Conservation (phyloP, 2,329 filamentous ascomycete genomes). For the Hypoxylon sp. region DNA sequence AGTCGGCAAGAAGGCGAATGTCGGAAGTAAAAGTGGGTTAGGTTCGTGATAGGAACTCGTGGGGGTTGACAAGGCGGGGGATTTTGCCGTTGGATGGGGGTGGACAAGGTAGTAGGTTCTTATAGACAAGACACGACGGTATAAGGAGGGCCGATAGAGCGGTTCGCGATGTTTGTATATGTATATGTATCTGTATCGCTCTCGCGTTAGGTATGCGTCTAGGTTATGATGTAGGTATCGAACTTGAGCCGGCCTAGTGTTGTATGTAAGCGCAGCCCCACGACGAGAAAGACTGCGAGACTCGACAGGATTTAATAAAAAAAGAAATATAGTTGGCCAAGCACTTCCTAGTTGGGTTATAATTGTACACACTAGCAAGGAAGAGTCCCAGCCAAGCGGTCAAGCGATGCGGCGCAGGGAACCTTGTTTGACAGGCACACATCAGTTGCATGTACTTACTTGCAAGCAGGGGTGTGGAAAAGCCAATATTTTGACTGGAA, state of each 20-base stretch:
- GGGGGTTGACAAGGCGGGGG: slow-evolving; percentile 34
- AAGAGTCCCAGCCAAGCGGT: slow-evolving; percentile 41
- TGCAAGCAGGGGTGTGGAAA: slow-evolving; percentile 32
- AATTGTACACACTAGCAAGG: slow-evolving; percentile 31
- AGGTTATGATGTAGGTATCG: slow-evolving; percentile 19
- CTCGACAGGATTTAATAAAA: slow-evolving; percentile 19
- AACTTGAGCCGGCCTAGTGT: slow-evolving; percentile 14
- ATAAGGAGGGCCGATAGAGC: slow-evolving; percentile 9
- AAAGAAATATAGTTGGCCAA: slow-evolving; percentile 33
- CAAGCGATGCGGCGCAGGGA: slow-evolving; percentile 42
- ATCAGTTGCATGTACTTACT: slow-evolving; percentile 23
- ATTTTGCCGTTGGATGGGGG: slow-evolving; percentile 30
- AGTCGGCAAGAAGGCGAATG: slow-evolving; percentile 15
- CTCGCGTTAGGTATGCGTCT: slow-evolving; percentile 16
- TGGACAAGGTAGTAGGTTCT: slow-evolving; percentile 39
- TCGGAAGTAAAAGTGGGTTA: slow-evolving; percentile 9
- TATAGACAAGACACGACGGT: slow-evolving; percentile 32
- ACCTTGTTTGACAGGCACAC: slow-evolving; percentile 29
- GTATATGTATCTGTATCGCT: slow-evolving; percentile 32
- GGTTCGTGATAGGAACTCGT: slow-evolving; percentile 28
- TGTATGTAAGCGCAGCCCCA: slow-evolving; percentile 41
- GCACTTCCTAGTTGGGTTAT: slow-evolving; percentile 27
- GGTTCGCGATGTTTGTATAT: slow-evolving; percentile 32
- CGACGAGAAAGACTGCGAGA: slow-evolving; percentile 21
- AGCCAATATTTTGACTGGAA: slow-evolving; percentile 8